Evolutionary conservation across 257 asterid genomes (phyloP).

Genomic region (Apocynum venetum): DNA sequence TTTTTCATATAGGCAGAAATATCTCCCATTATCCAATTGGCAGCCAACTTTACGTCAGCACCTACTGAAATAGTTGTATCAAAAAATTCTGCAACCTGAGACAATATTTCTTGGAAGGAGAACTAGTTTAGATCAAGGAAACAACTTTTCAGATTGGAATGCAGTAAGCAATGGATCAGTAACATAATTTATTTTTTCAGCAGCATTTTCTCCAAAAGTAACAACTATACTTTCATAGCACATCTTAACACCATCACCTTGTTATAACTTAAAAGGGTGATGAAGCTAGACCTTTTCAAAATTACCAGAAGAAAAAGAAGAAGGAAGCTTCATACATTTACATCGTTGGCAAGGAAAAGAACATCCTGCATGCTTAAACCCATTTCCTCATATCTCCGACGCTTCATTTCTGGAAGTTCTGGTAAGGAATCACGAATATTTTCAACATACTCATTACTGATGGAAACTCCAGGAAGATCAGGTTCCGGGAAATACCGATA

Average conservation of each 20-base stretch:
- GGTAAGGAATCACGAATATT: slow-evolving; percentile 63
- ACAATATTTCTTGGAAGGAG: slow-evolving; percentile 18
- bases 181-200: neutral
- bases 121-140: slow-evolving; percentile 5
- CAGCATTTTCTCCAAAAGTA: neutral
- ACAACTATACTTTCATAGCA: neutral
- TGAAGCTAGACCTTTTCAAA: neutral
- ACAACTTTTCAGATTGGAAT: neutral
- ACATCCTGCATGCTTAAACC: slow-evolving; percentile 97
- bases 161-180: neutral
- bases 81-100: slow-evolving; percentile 77
- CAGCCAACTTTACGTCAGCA: slow-evolving; percentile 73
- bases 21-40: slow-evolving; percentile 99
- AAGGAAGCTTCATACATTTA: slow-evolving; percentile 42
- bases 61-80: slow-evolving; percentile 69
- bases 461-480: slow-evolving; percentile 88
- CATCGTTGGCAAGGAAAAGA: slow-evolving; percentile 81
- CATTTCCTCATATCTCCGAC: slow-evolving; percentile 74
- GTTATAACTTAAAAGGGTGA: neutral
- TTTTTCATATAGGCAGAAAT: slow-evolving; percentile 90
- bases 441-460: slow-evolving; percentile 59
- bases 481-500: slow-evolving; percentile 99
- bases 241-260: neutral
- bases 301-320: neutral
- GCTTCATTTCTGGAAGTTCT: slow-evolving; percentile 91